Base-by-base conservation (phyloP, 495 filamentous ascomycete species). In the Penicillium paradoxum region DNA sequence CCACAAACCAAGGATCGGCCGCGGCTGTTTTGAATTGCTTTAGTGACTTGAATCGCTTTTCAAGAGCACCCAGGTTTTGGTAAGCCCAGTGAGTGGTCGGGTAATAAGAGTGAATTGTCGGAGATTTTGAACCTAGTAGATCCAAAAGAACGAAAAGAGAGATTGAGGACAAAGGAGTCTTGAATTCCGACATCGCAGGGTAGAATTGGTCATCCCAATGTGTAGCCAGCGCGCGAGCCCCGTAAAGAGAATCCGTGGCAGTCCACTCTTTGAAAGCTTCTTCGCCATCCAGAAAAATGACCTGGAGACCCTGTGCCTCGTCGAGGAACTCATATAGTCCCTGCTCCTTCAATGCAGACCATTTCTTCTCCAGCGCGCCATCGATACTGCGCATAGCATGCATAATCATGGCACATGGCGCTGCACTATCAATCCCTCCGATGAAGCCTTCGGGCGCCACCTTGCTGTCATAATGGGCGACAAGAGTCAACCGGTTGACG, bases 1-100 rank as follows among this genome's bases (percentile, higher is more conserved):
- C 79, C 30, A 73, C 54, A 54, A 87, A 74, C 73, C 75, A 80
- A 14, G 51, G 43, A n/a, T 51, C 40, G n/a, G 51, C 49, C 18
- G 57, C 51, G 2, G 74, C 68, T 7, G 80, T 76, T 36, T 73
- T 77, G 60, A 87, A 79, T 29, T 74, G 72, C 14, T 69, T 68
- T 6, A 80, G 66, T 13, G 71, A 68, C 18, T 89, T 81, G 49
- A 98, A 70, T 7, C 90, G 84, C 9, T 70, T 58, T 70, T 97
- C 93, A 24, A 90, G 64, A 0, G 53, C 57, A 0, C 85, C 84
- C 60, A 97, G 72, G 17, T 75, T 74, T 53, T 79, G 74, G 62
- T 98, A 98, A 8, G 91, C 90, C 92, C 92, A 97, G 58, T 98
- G 93, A 1, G 93, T 97, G 5, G 85, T 86, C 41, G 77, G 76